Evolutionary conservation across 1,284 basidiomycete genomes (phyloP), one percentile per base, ranked within the genome.

Genomic region (Cutaneotrichosporon sp.): DNA sequence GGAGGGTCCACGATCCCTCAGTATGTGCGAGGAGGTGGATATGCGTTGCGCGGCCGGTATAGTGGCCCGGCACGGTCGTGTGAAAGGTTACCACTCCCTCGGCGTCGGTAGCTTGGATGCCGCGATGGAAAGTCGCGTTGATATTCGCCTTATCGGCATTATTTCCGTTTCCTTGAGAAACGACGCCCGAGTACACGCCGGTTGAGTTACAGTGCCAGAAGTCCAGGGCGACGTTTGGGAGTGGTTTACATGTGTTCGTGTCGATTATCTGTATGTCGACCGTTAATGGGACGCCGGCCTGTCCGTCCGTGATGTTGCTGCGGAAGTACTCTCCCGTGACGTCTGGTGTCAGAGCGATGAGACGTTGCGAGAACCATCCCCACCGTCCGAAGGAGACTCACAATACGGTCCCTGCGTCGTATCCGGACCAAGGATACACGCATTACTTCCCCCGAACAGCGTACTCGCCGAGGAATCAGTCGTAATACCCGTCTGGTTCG

Each of bases 41-140:
- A 57, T 72, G 73, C 14, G 65, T 70, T 7, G 69, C 60, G 56
- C 73, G 69, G 18, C 72, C 72, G n/a, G 61, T 72, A 73, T 80
- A 82, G 74, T 81, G 89, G 0, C 88, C 89, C 9, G 89, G 88
- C 81, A 87, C 89, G 70, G 89, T 86, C 22, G 85, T 85, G 81
- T 82, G 85, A 69, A 90, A 88, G 66, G 87, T 85, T 0, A 84
- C 85, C 18, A 90, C 86, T 26, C 89, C 89, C 67, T 86, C 85
- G 63, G 78, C 77, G 76, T 89, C 85, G 0, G 89, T 89, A 1
- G 86, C 83, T 82, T 85, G 87, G 32, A 88, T 88, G 7, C 86
- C 89, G 26, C 88, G 83, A 16, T 89, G 79, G 82, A 85, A 90
- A 9, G 79, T 81, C 66, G 81, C 81, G 64, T 81, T 71, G 51